Evolutionary conservation across 257 asterid species (phyloP).

Genomic region (Fraxinus pennsylvanica): DNA sequence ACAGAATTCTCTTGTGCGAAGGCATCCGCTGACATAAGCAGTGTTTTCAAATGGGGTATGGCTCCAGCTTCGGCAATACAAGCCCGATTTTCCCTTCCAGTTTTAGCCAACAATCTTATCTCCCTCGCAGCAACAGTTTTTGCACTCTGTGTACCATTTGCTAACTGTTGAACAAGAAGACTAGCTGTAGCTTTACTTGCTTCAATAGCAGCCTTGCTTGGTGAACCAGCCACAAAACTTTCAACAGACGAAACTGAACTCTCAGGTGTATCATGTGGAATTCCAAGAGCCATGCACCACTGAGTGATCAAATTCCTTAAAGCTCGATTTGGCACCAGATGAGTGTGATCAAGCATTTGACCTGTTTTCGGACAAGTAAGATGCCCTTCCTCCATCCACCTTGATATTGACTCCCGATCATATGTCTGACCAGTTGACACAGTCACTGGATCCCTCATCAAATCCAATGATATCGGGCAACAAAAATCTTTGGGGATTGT

Average conservation of each 20-base stretch:
- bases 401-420: constrained; percentile 66
- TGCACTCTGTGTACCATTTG: constrained; percentile 57
- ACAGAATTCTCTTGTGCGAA: constrained; percentile 87
- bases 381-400: constrained; percentile 95
- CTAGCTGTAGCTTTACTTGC: constrained; percentile 73
- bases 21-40: constrained; percentile 60
- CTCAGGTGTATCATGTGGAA: constrained; percentile 63
- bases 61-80: constrained; percentile 88
- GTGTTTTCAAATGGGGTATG: constrained; percentile 57
- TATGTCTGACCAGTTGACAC: constrained; percentile 92
- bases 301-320: constrained; percentile 69
- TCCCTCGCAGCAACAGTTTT: constrained; percentile 78
- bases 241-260: constrained; percentile 47
- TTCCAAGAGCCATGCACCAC: constrained; percentile 76
- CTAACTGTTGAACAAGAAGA: constrained; percentile 65
- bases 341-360: constrained; percentile 66
- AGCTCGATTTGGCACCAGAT: constrained; percentile 69
- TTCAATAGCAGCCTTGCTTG: constrained; percentile 62
- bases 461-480: constrained; percentile 79
- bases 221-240: constrained; percentile 33
- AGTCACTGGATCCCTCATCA: constrained; percentile 88
- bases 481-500: constrained; percentile 78
- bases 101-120: constrained; percentile 76
- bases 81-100: constrained; percentile 74
- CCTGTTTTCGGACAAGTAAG: constrained; percentile 86